Evolutionary conservation across 1,284 basidiomycete species (phyloP).

Genomic region (Cutaneotrichosporon daszewskae): DNA sequence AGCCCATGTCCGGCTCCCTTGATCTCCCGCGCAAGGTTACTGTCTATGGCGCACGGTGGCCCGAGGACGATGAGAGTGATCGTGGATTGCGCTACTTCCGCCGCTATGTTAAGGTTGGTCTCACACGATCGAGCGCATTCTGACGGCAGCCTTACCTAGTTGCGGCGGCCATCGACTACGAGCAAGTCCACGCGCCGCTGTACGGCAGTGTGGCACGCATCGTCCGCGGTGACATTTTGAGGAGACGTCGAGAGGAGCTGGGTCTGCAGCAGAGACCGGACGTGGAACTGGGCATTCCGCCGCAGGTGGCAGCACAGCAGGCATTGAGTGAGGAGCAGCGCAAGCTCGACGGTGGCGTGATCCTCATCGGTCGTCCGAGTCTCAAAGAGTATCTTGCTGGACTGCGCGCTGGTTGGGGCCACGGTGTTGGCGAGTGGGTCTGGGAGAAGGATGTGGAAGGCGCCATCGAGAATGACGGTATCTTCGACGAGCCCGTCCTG

Average conservation of each 20-base stretch:
- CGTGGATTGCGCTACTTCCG: constrained; percentile 80
- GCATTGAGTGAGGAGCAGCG: constrained; percentile 56
- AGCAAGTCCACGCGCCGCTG: constrained; percentile 71
- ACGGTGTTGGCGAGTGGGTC: constrained; percentile 63
- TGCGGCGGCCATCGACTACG: constrained; percentile 89
- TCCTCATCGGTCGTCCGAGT: constrained; percentile 84
- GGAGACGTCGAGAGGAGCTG: constrained; percentile 48
- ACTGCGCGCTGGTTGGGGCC: constrained; percentile 77
- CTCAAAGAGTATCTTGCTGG: constrained; percentile 94
- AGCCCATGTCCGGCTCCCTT: constrained; percentile 57
- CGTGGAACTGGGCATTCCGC: constrained; percentile 20
- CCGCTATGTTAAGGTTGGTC: constrained; percentile 86
- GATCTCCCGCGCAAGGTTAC: constrained; percentile 74
- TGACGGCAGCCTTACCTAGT: constrained; percentile 74
- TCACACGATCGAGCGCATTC: background rate
- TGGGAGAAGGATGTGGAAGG: constrained; percentile 68
- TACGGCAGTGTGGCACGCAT: constrained; percentile 69
- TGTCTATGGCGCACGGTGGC: constrained; percentile 84
- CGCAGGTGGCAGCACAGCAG: constrained; percentile 56
- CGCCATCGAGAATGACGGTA: constrained; percentile 64
- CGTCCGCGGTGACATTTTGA: constrained; percentile 56
- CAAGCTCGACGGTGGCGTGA: constrained; percentile 71
- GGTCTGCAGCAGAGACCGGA: constrained; percentile 56
- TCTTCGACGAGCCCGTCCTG: constrained; percentile 61
- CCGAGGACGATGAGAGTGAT: constrained; percentile 88